These are phyloP conservation scores for Neoarthrinium moseri DNA, from an alignment of 2,329 filamentous ascomycete genomes.

Conservation along the genomic window DNA sequence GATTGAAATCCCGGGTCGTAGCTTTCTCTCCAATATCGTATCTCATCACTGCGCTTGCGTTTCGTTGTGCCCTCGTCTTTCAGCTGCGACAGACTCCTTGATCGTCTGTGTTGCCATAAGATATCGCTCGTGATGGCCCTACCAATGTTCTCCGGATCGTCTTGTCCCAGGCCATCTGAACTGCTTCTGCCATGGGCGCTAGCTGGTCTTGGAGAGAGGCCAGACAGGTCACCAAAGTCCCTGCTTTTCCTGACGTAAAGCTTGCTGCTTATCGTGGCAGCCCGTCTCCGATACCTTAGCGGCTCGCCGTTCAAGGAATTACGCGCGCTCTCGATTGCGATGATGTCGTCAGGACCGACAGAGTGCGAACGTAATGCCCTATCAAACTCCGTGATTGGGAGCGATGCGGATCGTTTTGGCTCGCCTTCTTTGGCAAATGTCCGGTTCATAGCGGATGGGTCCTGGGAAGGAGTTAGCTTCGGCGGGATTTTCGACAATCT, in stretches of 20 bases:
- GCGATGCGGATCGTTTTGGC: constrained; percentile 55
- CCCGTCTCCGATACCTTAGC: constrained; percentile 35
- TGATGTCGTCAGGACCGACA: constrained; percentile 53
- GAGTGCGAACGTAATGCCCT: constrained; percentile 62
- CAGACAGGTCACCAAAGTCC: constrained; percentile 45
- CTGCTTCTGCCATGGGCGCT: constrained; percentile 55
- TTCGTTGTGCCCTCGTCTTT: constrained; percentile 30
- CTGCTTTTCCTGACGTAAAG: constrained; percentile 35
- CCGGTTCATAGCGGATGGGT: constrained; percentile 35
- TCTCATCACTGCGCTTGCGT: constrained; percentile 61
- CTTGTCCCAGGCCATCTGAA: constrained; percentile 32
- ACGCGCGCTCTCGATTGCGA: constrained; percentile 51
- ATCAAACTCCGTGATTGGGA: constrained; percentile 61
- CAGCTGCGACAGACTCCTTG: constrained; percentile 58
- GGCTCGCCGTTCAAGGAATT: constrained; percentile 51
- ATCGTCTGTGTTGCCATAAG: constrained; percentile 50
- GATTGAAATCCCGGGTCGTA: constrained; percentile 52
- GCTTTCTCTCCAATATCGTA: constrained; percentile 63
- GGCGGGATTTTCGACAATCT: too few relatives aligned
- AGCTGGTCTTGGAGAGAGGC: constrained; percentile 60
- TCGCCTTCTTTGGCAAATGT: constrained; percentile 31
- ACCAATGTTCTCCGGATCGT: constrained; percentile 57
- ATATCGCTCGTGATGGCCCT: constrained; percentile 59
- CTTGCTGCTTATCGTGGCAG: constrained; percentile 40
- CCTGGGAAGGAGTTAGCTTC: constrained; percentile 25